Evolutionary conservation across 2,329 filamentous ascomycete genomes (phyloP), one percentile per base, ranked within the genome.

Genomic region (Cladophialophora carrionii): DNA sequence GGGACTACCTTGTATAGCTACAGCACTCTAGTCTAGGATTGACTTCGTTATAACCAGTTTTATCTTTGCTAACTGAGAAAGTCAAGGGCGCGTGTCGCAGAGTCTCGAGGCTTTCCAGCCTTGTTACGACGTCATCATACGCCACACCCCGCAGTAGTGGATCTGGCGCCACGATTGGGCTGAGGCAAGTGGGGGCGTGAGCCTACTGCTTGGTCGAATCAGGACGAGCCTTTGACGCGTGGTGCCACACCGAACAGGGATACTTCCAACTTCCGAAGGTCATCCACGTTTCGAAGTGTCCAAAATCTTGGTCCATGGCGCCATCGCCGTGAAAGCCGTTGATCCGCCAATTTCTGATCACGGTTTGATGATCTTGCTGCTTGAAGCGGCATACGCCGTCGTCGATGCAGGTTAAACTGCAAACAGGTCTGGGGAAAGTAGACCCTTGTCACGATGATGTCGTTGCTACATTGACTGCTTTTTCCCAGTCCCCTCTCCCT

Each of bases 391-490:
- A 48, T 48, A 31, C 41, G 12, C 26, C 26, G 26, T 12, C 6
- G 8, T 43, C 22, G n/a, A 52, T 26, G 43, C 37, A 53, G 51
- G 22, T 17, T 37, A 37, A 31, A 22, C 8, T 9, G 46, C 20
- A 46, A 60, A 60, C 57, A 22, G 46, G 57, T 54, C 52, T 62
- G 61, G 53, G 53, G 29, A 51, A 54, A 9, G 32, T 22, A 46
- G 37, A 60, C 53, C 66, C 66, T 61, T 43, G 61, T 59, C 54
- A 17, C 58, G 53, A 69, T 68, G 68, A 69, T 69, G 63, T 66
- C 66, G 64, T 67, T 62, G 63, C 58, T 63, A 57, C 43, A 24
- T 31, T 41, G 26, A 60, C 37, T 57, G 10, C 52, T 49, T 62
- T 62, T 63, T 63, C 57, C 66, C 32, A 26, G 29, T 53, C 31